Evolutionary conservation across 768 basidiomycete species (phyloP), one percentile per base, ranked within the genome.

Genomic region (Hericium erinaceus): DNA sequence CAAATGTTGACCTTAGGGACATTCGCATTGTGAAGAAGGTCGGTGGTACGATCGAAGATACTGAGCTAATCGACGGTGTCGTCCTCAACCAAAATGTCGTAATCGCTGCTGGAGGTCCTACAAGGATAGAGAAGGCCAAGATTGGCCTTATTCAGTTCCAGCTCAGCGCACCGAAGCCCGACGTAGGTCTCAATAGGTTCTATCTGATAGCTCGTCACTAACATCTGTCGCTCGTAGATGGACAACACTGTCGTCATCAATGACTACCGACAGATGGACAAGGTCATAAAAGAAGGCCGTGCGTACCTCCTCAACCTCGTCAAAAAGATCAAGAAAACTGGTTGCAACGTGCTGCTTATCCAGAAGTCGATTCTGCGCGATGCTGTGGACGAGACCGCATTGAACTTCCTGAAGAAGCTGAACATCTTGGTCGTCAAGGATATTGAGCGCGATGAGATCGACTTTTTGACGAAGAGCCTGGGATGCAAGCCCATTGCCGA

Each of bases 221-320:
- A 64, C 5, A 60, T 33, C 5, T 37, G 58, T 44, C 8, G 52
- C 28, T 18, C 22, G 10, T 64, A 98, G 95, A 99, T 99, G 95
- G 97, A 99, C 73, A 98, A 99, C 77, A 98, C 95, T 4, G 94
- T 99, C 48, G 89, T 98, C 54, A 98, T 99, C 65, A 98, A 95
- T 62, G 95, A 99, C 73, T 99, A 99, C 75, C 87, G 97, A 16
- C 97, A 98, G 71, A 98, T 99, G 95, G 97, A 98, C 80, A 97
- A 98, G 72, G 94, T 98, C 58, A 87, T 99, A 74, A 98, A 99
- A 73, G 97, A 99, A 73, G 95, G 95, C 58, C 89, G 97, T 49
- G 92, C 95, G 72, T 98, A 99, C 71, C 81, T 99, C 58, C 84
- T 99, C 66, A 98, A 94, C 70, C 83, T 98, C 55, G 95, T 92